These are phyloP conservation scores for Pleurotus tuber-regium DNA, from an alignment of 768 basidiomycete species.

Conservation along the genomic window DNA sequence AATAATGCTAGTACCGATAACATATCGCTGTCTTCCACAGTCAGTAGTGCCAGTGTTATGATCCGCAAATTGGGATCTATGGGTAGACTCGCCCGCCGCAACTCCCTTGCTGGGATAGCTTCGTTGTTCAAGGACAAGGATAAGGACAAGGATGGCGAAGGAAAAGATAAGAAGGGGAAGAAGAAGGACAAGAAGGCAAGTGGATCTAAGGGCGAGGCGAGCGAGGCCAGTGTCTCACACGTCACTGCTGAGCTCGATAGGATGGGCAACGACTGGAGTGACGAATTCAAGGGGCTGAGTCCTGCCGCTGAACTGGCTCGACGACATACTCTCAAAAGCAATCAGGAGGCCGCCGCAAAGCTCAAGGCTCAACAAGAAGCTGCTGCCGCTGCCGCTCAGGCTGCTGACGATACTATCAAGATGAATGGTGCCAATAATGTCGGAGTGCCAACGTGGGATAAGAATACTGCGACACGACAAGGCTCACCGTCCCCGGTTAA, in stretches of 20 bases:
- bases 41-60: conserved; percentile 93
- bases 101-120: conserved; percentile 88
- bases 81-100: conserved; percentile 84
- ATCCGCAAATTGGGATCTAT: conserved; percentile 93
- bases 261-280: conserved; percentile 56
- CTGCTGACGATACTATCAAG: conserved; percentile 16
- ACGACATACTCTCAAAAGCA: conserved; percentile 89
- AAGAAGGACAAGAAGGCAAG: conserved; percentile 45
- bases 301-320: conserved; percentile 89
- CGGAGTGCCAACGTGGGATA: conserved; percentile 74
- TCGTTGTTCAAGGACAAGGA: conserved; percentile 85
- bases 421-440: conserved; percentile 29
- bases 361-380: conserved; percentile 59
- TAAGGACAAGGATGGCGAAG: conserved; percentile 37
- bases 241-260: conserved; percentile 85
- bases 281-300: conserved; percentile 70
- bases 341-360: conserved; percentile 73
- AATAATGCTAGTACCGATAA: conserved; percentile 90
- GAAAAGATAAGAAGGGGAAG: conserved; percentile 36
- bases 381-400: conserved; percentile 41
- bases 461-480: conserved; percentile 67
- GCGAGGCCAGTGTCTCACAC: conserved; percentile 72
- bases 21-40: conserved; percentile 92
- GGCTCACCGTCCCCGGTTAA: conserved; percentile 45
- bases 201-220: conserved; percentile 61